Evolutionary conservation across 495 filamentous ascomycete species (phyloP), one percentile per base, ranked within the genome.

Genomic region (Xylaria flabelliformis): DNA sequence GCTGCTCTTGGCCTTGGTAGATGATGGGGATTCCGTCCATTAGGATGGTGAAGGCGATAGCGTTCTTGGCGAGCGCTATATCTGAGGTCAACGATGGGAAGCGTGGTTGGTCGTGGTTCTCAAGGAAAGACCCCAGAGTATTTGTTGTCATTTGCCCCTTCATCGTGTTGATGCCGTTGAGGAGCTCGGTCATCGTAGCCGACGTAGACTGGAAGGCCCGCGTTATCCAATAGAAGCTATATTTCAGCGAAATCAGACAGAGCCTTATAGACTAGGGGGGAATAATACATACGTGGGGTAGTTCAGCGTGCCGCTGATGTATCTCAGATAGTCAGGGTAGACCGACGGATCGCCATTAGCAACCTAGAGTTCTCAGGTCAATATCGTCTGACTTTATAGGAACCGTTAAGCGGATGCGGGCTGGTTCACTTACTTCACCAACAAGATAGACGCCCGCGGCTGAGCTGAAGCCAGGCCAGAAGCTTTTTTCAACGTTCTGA

Each of bases 101-200:
- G 4, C 92, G 87, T 5, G 86, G 83, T 21, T 88, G 84, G 77
- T 95, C 93, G 74, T 95, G 93, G 76, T 95, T 95, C 75, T 94
- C 93, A 26, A 89, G 72, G 80, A 96, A 96, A 4, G 83, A 89
- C 29, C 92, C 91, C 0, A 72, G 50, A 1, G 69, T 72, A 39
- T 72, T 79, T 50, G 75, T 75, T 42, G 78, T 76, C 68, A 73
- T 69, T 26, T 64, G 67, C 65, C 77, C 72, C 29, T 88, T 87
- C 46, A 92, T 82, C 0, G 80, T 82, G 73, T 85, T 85, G 72
- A 91, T 84, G 74, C 87, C 87, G 72, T 86, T 81, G 70, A 88
- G 87, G 1, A 93, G 87, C 29, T 81, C 82, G 67, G 79, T 81
- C 53, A 91, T 89, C 67, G 80, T 87, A 41, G 87, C 88, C 13